Evolutionary conservation across 202 grass and related monocot species (phyloP), one percentile per base, ranked within the genome.

Genomic region (Panicum virgatum): DNA sequence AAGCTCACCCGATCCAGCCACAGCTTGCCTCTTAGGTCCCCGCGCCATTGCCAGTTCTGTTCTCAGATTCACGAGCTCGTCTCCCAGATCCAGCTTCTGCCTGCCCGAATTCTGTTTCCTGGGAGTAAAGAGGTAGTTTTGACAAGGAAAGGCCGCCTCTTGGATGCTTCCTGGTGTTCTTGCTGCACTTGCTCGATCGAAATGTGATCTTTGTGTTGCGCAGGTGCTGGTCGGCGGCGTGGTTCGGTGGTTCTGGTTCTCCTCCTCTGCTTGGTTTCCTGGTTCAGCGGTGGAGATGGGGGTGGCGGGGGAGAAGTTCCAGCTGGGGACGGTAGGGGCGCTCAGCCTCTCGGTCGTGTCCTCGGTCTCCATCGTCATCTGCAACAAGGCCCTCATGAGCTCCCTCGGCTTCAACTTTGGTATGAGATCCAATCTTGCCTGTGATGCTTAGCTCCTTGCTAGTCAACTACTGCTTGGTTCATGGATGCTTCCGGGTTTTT

Each of bases 331-430:
- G 14, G 94, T 97, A 78, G 91, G 94, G 69, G 94, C 94, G 46
- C 86, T 97, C 2, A 90, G 89, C 87, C 83, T 97, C 43, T 97
- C 94, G 36, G 94, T 97, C 46, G 94, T 97, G 82, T 97, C 94
- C 63, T 97, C 94, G 6, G 94, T 97, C 54, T 97, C 94, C 66
- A 97, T 97, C 62, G 94, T 97, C 64, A 93, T 97, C 86, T 97
- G 94, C 63, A 97, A 97, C 88, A 97, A 97, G 88, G 94, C 94
- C 26, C 88, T 97, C 78, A 93, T 97, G 78, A 97, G 91, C 86
- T 91, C 94, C 43, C 91, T 97, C 53, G 84, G 94, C 82, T 97
- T 97, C 88, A 97, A 54, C 80, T 97, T 97, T 14, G 94, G 94
- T 97, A 69, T 27, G 77, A 89, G 94, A 93, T 93, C 91, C 92